phyloP scores from a whole-genome alignment of 2,329 filamentous ascomycete genomes.

The Cordyceps tenuipes region DNA sequence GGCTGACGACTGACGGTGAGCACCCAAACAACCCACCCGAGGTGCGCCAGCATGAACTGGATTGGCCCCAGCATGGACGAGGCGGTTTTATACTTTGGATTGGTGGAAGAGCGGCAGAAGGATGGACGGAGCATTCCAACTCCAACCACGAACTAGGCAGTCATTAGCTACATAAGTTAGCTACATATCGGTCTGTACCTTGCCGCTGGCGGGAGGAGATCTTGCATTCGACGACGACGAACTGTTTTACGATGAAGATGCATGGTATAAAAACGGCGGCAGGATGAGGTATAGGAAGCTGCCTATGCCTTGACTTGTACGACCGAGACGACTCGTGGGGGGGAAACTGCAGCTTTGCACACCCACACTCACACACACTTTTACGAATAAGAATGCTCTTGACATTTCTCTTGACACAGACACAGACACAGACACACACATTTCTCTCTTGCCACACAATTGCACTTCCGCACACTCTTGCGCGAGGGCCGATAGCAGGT shows the following conservation, averaged over 20 bases:
- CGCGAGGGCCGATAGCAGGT: conserved; percentile 2
- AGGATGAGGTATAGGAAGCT: not conserved
- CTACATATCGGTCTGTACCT: not conserved
- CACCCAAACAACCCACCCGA: not conserved
- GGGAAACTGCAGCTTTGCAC: not conserved
- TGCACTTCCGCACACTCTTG: not conserved
- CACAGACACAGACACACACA: not conserved
- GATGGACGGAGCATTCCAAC: not conserved
- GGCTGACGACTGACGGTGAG: not conserved
- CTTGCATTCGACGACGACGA: not conserved
- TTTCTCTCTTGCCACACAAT: not conserved
- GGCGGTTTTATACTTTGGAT: not conserved
- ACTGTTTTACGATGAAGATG: not conserved
- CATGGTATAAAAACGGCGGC: not conserved
- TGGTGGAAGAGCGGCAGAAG: not conserved
- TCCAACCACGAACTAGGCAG: no score
- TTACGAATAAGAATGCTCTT: not conserved
- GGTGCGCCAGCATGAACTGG: not conserved
- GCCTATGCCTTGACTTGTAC: not conserved
- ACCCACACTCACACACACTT: not conserved
- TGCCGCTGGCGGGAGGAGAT: not conserved
- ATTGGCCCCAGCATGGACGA: not conserved
- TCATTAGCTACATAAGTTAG: no score
- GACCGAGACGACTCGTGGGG: not conserved
- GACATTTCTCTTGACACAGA: not conserved